phyloP scores from a whole-genome alignment of 2,329 filamentous ascomycete species.

The Orbilia quercus region DNA sequence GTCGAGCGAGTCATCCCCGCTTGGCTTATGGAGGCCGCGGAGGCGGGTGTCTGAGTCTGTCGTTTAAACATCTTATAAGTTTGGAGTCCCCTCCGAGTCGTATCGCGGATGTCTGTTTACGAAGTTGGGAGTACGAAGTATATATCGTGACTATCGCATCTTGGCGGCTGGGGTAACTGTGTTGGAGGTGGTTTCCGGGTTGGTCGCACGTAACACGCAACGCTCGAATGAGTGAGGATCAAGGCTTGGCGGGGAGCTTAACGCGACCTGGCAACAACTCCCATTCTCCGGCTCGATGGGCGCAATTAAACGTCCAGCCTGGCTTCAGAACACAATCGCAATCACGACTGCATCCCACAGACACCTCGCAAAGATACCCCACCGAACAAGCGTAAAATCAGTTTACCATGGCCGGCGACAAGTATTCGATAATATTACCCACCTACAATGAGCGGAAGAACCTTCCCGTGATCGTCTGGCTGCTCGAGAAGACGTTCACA shows the following conservation, averaged over 20 bases:
- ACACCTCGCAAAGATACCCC: conserved; percentile 3
- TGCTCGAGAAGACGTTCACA: conserved; percentile 91
- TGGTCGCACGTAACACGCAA: not conserved
- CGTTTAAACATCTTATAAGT: conserved; percentile 43
- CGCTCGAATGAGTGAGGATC: conserved; percentile 16
- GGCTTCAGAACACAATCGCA: conserved; percentile 36
- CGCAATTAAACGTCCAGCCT: conserved; percentile 40
- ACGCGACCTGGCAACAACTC: conserved; percentile 52
- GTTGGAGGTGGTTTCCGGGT: conserved; percentile 37
- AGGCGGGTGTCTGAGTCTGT: conserved; percentile 52
- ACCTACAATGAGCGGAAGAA: conserved; percentile 99
- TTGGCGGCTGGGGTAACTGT: conserved; percentile 19
- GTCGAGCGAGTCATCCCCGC: conserved; percentile 54
- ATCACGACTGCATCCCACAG: conserved; percentile 10
- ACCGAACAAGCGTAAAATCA: conserved; percentile 7
- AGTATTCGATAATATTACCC: conserved; percentile 96
- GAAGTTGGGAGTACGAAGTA: not conserved
- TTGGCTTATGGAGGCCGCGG: conserved; percentile 47
- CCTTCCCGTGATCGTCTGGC: conserved; percentile 93
- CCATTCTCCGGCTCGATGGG: not conserved
- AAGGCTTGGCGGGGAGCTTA: conserved; percentile 29
- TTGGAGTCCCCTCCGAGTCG: not conserved
- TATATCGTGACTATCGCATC: not conserved
- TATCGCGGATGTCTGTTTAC: not conserved
- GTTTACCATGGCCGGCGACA: conserved; percentile 68